phyloP scores from a whole-genome alignment of 139 green algal genomes.

The Chlorokybus atmophyticus region DNA sequence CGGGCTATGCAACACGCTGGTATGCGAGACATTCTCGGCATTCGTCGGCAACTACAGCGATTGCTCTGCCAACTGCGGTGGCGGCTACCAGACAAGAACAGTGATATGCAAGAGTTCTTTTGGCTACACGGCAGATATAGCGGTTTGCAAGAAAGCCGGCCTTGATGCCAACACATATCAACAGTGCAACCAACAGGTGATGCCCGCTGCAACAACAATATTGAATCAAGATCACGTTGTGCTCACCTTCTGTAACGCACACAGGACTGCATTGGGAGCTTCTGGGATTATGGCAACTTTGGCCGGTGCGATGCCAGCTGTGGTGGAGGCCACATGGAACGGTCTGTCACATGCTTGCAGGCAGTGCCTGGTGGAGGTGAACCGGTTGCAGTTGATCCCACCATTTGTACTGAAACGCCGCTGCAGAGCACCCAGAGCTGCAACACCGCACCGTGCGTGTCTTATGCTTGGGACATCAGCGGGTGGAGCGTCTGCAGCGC shows the following conservation, averaged over 20 bases:
- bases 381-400: neutral
- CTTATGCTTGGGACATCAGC: neutral
- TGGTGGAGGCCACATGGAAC: neutral
- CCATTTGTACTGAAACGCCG: neutral
- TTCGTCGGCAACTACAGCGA: neutral
- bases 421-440: constrained; percentile 1
- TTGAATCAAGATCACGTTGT: no score
- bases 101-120: neutral
- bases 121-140: neutral
- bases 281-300: neutral
- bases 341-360: neutral
- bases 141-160: neutral
- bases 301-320: neutral
- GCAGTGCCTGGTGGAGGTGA: neutral
- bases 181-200: no score
- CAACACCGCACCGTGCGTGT: neutral
- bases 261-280: neutral
- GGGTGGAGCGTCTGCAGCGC: constrained; percentile 1
- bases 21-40: neutral
- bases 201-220: no score
- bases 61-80: neutral
- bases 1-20: neutral
- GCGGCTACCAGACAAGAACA: neutral
- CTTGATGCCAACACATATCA: no score
- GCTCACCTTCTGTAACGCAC: no score